Conservation (phyloP, 306 rosid genomes). For the Oxytropis ochrocephala region DNA sequence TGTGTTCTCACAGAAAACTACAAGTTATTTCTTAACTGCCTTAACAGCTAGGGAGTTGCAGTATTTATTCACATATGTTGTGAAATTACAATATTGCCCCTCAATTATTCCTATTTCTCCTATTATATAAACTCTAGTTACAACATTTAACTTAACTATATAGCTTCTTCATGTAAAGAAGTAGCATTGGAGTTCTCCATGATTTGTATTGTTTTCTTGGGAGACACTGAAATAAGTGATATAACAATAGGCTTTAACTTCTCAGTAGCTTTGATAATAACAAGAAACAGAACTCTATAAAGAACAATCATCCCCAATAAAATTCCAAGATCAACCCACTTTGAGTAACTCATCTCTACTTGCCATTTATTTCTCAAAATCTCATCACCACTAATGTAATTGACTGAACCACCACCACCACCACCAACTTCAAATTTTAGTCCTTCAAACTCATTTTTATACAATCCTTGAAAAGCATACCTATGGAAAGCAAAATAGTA, state of each 20-base stretch:
- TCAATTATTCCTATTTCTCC: no score
- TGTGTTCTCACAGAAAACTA: no score
- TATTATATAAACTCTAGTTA: no score
- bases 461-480: constrained; percentile 56
- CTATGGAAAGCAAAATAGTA: constrained; percentile 51
- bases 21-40: no score
- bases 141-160: neutral
- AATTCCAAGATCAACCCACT: constrained; percentile 64
- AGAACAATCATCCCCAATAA: constrained; percentile 45
- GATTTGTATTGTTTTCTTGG: constrained; percentile 2
- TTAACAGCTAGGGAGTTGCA: no score
- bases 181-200: constrained; percentile 24
- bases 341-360: constrained; percentile 44
- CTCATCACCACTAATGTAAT: constrained; percentile 33
- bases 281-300: constrained; percentile 45
- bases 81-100: no score
- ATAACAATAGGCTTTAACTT: constrained; percentile 22
- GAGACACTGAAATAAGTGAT: neutral
- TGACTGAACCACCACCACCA: neutral
- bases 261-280: constrained; percentile 40
- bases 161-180: neutral
- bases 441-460: constrained; percentile 63
- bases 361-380: constrained; percentile 34
- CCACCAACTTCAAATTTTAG: constrained; percentile 4
- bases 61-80: no score